These are phyloP conservation scores for Tulasnella sp. DNA, from an alignment of 768 basidiomycete genomes.

Conservation along the genomic window DNA sequence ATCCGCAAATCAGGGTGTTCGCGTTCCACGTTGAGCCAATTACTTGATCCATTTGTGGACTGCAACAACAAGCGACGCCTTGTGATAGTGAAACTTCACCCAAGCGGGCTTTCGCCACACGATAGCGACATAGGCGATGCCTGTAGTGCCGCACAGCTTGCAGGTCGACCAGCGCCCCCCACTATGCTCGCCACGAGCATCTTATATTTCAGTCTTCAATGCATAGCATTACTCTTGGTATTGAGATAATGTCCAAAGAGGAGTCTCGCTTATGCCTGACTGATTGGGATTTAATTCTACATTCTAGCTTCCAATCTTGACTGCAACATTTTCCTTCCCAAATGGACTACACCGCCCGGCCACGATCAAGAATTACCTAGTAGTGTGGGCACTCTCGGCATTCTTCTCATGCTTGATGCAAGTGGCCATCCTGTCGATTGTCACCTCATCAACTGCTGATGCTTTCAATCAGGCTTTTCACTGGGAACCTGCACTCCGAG, in stretches of 20 bases:
- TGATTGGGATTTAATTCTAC: not conserved
- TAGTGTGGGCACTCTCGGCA: not conserved
- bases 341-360: not conserved
- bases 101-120: no score
- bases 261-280: not conserved
- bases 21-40: no score
- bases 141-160: no score
- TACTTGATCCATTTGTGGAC: no score
- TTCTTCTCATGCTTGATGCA: not conserved
- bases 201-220: not conserved
- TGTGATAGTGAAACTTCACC: no score
- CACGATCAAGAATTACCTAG: conserved; percentile 2
- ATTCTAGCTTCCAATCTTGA: not conserved
- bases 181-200: conserved; percentile 4
- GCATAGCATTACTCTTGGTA: not conserved
- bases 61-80: no score
- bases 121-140: no score
- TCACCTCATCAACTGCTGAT: not conserved
- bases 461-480: not conserved
- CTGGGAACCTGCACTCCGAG: not conserved
- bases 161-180: not conserved
- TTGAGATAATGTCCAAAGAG: not conserved
- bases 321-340: conserved; percentile 7
- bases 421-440: not conserved
- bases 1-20: no score